Evolutionary conservation across 2,329 filamentous ascomycete species (phyloP).

Genomic region (Monosporascus ibericus): DNA sequence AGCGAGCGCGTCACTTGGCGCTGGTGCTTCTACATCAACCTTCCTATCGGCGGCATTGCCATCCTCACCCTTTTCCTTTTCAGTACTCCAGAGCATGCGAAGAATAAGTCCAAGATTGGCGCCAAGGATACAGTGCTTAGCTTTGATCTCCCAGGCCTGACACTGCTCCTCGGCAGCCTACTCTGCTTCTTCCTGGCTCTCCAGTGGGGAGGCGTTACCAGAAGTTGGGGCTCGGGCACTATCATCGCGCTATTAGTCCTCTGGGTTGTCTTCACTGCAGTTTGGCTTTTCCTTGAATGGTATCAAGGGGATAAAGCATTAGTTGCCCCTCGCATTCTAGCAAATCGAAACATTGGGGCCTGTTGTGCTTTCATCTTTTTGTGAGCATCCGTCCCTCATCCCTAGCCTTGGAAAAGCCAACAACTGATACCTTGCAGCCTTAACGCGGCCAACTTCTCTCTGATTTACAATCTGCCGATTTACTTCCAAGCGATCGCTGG

Average conservation of each 20-base stretch:
- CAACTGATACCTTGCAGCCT: neutral
- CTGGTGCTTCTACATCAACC: too few species aligned
- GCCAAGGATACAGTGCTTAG: constrained; percentile 12
- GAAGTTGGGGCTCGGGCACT: constrained; percentile 1
- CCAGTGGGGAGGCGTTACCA: constrained; percentile 25
- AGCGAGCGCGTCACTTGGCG: constrained; percentile 23
- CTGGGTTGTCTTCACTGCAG: neutral
- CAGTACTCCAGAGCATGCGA: constrained; percentile 15
- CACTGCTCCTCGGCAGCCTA: constrained; percentile 14
- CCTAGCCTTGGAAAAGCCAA: too few species aligned
- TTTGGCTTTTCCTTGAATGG: too few species aligned
- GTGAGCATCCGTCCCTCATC: too few species aligned
- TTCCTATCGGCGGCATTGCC: constrained; percentile 24
- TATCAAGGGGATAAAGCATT: too few species aligned
- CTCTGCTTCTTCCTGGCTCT: constrained; percentile 22
- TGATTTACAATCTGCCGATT: neutral
- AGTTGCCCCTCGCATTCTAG: too few species aligned
- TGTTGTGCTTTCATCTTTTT: too few species aligned
- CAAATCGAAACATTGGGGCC: too few species aligned
- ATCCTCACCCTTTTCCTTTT: constrained; percentile 18
- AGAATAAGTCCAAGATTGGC: neutral
- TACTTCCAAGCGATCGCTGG: neutral
- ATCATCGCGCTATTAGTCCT: neutral
- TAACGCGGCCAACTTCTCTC: neutral
- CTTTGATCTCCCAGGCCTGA: constrained; percentile 18